Percentiles rank a stretch among this genome's conserved stretches.
Conservation (phyloP, 257 asterid species). For the Nicotiana otophora region DNA sequence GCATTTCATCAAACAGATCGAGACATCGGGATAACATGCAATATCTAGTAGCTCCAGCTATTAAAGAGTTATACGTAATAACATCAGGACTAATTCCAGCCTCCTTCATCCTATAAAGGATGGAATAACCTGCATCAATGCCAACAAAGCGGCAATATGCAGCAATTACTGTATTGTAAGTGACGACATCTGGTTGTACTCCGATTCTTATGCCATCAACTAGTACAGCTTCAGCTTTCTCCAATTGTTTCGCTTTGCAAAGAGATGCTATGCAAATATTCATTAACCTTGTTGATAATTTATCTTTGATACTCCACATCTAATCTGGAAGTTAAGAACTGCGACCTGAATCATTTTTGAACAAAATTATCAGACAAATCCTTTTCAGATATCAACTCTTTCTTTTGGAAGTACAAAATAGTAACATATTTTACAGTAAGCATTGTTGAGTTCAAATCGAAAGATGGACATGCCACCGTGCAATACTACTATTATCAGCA, state of each 20-base stretch:
- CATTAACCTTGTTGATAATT: slow-evolving; percentile 63
- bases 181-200: slow-evolving; percentile 67
- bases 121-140: slow-evolving; percentile 56
- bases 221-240: slow-evolving; percentile 75
- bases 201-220: slow-evolving; percentile 76
- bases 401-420: neutral
- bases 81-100: slow-evolving; percentile 70
- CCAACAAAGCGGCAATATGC: slow-evolving; percentile 65
- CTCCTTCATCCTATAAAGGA: slow-evolving; percentile 66
- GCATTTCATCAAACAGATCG: slow-evolving; percentile 72
- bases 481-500: neutral
- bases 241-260: slow-evolving; percentile 70
- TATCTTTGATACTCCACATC: slow-evolving; percentile 49
- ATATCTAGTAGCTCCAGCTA: slow-evolving; percentile 64
- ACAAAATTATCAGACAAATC: neutral
- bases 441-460: neutral
- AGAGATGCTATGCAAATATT: slow-evolving; percentile 74
- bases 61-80: slow-evolving; percentile 70
- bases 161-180: slow-evolving; percentile 74
- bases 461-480: neutral
- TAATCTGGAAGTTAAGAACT: slow-evolving; percentile 17
- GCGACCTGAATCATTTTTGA: neutral
- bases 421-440: neutral
- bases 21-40: slow-evolving; percentile 38
- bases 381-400: neutral